Conservation (phyloP, 345 rosid species). For the Salix suchowensis region DNA sequence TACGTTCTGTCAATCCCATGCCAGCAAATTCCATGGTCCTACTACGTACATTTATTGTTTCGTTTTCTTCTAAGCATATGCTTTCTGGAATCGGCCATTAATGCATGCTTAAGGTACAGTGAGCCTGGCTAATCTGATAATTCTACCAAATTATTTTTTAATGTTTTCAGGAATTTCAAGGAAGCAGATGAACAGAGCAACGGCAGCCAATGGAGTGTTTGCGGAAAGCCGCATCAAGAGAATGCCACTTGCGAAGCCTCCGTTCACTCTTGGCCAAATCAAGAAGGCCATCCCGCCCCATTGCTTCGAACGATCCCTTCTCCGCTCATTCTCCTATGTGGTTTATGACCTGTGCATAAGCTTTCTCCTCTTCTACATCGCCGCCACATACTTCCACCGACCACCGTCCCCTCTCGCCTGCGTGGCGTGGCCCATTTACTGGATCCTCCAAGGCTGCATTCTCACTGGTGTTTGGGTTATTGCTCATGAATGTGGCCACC, state of each 20-base stretch:
- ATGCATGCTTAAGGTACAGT: no score
- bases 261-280: slow-evolving; percentile 60
- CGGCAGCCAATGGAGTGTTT: slow-evolving; percentile 88
- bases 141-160: no score
- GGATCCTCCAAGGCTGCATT: slow-evolving; percentile 76
- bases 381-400: slow-evolving; percentile 48
- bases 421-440: slow-evolving; percentile 75
- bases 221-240: slow-evolving; percentile 34
- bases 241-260: slow-evolving; percentile 61
- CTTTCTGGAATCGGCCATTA: no score
- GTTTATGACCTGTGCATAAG: slow-evolving; percentile 54
- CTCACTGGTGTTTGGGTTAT: slow-evolving; percentile 82
- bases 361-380: slow-evolving; percentile 47
- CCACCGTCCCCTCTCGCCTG: slow-evolving; percentile 54
- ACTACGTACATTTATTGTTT: no score
- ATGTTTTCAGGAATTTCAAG: background rate
- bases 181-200: slow-evolving; percentile 13
- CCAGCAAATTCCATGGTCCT: no score
- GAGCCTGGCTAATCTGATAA: no score
- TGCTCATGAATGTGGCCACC: slow-evolving; percentile 96
- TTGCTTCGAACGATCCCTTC: slow-evolving; percentile 77
- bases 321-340: slow-evolving; percentile 68
- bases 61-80: no score
- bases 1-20: no score
- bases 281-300: slow-evolving; percentile 88